Evolutionary conservation across 140 eudicot genomes (phyloP), one percentile per base, ranked within the genome.

Genomic region (Artemisia princeps): DNA sequence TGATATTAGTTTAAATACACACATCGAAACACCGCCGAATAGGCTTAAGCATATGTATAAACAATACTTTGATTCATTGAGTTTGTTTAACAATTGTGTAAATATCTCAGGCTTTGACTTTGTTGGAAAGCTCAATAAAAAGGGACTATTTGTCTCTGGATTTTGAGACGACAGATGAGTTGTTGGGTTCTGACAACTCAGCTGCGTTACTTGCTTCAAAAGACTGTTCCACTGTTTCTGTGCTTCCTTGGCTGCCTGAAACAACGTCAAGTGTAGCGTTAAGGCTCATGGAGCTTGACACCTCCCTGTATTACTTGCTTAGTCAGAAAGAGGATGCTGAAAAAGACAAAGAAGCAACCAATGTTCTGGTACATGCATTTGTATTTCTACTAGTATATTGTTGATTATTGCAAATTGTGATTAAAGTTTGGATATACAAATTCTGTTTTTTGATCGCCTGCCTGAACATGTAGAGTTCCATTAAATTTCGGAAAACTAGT

Each of bases 171-270:
- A 84, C 90, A 5, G 72, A 64, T 22, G 95, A 87, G 16, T 68
- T 87, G 33, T 62, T 87, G 72, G 89, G 81, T 58, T 78, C 85
- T 57, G 56, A 64, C 52, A 79, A 80, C 71, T 68, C 68, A 5
- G 55, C 61, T 2, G 73, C 67, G 30, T 66, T 60, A 16, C 64
- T 14, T 42, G 65, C 55, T 62, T 58, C 69, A 30, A 66, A 56
- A 49, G 61, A 59, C 26, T 56, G 76, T 24, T 33, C 28, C 20
- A 52, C 28, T 4, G 84, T 83, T 50, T 33, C 84, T 7, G 85
- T 87, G 15, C 94, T 85, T 74, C 97, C 97, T 2, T 90, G 97
- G 97, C 37, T 90, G 56, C 97, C 95, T 23, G 86, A 75, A 33
- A 84, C 97, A 60, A 76, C 95, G 40, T 64, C 94, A 24, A 75